A percentile compares a stretch with the other conserved stretches of the same genome.
phyloP scores from a whole-genome alignment of 345 rosid genomes.

The Eucalyptus microcorys region DNA sequence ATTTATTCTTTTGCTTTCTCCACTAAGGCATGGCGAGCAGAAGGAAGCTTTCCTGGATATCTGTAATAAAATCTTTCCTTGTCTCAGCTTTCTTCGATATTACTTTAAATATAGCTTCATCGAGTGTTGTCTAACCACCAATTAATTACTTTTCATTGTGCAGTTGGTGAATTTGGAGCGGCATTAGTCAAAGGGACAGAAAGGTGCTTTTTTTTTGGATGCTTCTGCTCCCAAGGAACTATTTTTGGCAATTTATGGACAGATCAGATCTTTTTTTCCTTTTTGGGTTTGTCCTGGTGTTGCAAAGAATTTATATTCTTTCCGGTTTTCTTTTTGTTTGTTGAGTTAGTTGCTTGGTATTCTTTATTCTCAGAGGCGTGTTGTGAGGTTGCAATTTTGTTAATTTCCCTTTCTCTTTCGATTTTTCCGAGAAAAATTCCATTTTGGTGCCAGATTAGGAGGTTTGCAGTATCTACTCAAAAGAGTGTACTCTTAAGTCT shows the following conservation, averaged over 20 bases:
- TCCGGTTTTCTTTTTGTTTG: background rate
- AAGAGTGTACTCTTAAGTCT: constrained; percentile 15
- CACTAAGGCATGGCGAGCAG: constrained; percentile 18
- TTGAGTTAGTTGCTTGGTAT: constrained; percentile 28
- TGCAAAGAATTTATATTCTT: constrained; percentile 1
- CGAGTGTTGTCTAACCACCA: background rate
- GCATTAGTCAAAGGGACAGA: constrained; percentile 54
- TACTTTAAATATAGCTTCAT: background rate
- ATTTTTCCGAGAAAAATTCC: constrained; percentile 1
- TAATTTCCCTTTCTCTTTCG: background rate
- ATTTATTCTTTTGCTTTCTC: constrained; percentile 9
- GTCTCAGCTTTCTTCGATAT: background rate
- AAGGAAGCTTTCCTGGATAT: constrained; percentile 15
- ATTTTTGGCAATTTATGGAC: constrained; percentile 2
- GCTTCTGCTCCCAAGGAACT: constrained; percentile 71
- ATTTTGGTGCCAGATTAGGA: background rate
- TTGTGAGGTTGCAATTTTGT: constrained; percentile 46
- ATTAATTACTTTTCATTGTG: background rate
- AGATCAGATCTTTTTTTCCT: constrained; percentile 6
- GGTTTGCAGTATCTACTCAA: constrained; percentile 15
- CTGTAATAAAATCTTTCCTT: constrained; percentile 2
- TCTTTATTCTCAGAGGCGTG: constrained; percentile 37
- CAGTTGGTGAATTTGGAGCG: constrained; percentile 18
- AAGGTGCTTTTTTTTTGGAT: constrained; percentile 67
- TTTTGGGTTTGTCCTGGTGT: background rate